Percentiles rank a stretch among this genome's conserved stretches.
These are phyloP conservation scores for Russula sp. DNA, from an alignment of 768 basidiomycete genomes.

Conservation along the genomic window DNA sequence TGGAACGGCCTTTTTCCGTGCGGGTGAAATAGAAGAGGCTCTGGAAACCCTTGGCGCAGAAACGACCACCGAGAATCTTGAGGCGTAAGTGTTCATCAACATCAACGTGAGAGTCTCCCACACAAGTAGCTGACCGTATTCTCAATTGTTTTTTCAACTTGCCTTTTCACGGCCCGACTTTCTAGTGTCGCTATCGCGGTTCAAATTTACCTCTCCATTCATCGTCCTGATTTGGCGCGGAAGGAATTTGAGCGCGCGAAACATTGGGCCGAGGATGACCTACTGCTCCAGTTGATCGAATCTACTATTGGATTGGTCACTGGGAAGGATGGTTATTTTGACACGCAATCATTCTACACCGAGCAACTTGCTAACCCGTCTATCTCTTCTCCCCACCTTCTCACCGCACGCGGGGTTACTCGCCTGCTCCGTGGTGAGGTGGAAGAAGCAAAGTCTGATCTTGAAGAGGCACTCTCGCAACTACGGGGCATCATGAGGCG, in stretches of 20 bases:
- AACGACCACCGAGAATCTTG: constrained; percentile 69
- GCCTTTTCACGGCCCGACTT: constrained; percentile 17
- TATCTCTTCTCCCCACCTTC: constrained; percentile 65
- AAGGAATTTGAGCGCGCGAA: constrained; percentile 82
- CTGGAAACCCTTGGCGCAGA: constrained; percentile 77
- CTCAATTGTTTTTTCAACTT: neutral
- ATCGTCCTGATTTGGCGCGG: constrained; percentile 82
- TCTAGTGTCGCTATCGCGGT: constrained; percentile 76
- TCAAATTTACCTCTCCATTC: constrained; percentile 88
- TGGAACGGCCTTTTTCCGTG: constrained; percentile 81
- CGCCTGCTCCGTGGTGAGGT: constrained; percentile 76
- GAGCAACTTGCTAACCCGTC: constrained; percentile 83
- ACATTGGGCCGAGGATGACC: constrained; percentile 84
- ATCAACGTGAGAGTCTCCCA: constrained; percentile 18
- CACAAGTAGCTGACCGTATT: constrained; percentile 8
- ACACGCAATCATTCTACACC: constrained; percentile 64
- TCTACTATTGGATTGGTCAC: constrained; percentile 74
- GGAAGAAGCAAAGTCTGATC: constrained; percentile 70
- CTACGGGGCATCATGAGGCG: constrained; percentile 49
- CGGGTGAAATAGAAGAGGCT: constrained; percentile 88
- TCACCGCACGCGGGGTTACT: constrained; percentile 76
- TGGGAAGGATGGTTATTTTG: constrained; percentile 63
- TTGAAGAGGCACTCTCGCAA: constrained; percentile 70
- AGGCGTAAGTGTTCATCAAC: constrained; percentile 62
- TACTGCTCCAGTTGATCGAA: constrained; percentile 87